A percentile compares a stretch with the other conserved stretches of the same genome.
Evolutionary conservation across 805 yeast species (phyloP).

Genomic region (Ogataea methylovora): DNA sequence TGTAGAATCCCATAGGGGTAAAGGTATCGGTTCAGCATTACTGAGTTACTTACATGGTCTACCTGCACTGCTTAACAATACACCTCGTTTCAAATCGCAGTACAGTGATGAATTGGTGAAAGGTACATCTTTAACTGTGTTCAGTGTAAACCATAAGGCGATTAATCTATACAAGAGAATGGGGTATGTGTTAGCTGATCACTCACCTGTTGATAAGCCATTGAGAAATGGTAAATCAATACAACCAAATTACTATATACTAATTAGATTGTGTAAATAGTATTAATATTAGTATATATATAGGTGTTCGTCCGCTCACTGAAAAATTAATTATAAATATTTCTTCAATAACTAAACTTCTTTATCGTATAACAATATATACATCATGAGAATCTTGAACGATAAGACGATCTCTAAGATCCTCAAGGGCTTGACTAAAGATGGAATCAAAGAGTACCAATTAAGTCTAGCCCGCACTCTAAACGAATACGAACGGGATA

Average conservation of each 20-base stretch:
- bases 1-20: conserved; percentile 23
- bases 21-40: conserved; percentile 31
- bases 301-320: too few species aligned
- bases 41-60: conserved; percentile 29
- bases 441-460: conserved; percentile 28
- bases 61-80: conserved; percentile 12
- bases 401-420: conserved; percentile 24
- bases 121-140: conserved; percentile 43
- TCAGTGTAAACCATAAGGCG: conserved; percentile 36
- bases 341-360: too few species aligned
- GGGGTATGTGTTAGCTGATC: conserved; percentile 30
- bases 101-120: conserved; percentile 4
- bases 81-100: background rate
- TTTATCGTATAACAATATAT: too few species aligned
- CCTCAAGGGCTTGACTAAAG: conserved; percentile 17
- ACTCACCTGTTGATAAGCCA: conserved; percentile 37
- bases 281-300: background rate
- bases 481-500: conserved; percentile 32
- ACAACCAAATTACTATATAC: conserved; percentile 37
- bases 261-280: conserved; percentile 8
- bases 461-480: conserved; percentile 30
- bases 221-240: conserved; percentile 32
- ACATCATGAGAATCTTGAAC: conserved; percentile 30
- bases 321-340: too few species aligned
- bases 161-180: conserved; percentile 32